These are phyloP conservation scores for Nakazawaea ernobii DNA, from an alignment of 805 yeast species.

Conservation along the genomic window DNA sequence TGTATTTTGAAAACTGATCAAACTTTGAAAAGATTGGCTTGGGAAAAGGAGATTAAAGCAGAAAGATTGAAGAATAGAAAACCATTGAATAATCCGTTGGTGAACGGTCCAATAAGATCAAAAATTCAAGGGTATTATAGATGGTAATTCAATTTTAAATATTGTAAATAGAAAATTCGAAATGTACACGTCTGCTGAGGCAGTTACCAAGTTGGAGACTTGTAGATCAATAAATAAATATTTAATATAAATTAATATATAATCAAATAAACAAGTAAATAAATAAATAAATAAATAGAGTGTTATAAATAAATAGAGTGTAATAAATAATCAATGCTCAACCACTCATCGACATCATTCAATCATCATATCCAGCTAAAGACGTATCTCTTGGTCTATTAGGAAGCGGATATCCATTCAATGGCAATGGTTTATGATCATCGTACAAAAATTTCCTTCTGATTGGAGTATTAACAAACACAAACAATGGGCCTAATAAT, in stretches of 20 bases:
- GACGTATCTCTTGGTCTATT: constrained; percentile 42
- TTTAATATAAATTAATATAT: background rate
- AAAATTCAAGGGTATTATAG: constrained; percentile 45
- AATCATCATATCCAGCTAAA: constrained; percentile 54
- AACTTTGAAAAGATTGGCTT: constrained; percentile 53
- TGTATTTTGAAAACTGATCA: constrained; percentile 66
- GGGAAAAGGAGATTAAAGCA: constrained; percentile 49
- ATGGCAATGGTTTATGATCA: constrained; percentile 64
- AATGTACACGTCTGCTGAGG: too few species aligned
- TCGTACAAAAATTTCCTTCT: constrained; percentile 64
- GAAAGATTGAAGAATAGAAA: constrained; percentile 30
- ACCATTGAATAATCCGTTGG: constrained; percentile 29
- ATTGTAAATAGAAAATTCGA: background rate
- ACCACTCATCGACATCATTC: background rate
- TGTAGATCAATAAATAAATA: background rate
- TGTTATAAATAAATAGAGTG: background rate
- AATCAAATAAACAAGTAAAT: constrained; percentile 11
- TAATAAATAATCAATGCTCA: background rate
- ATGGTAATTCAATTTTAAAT: constrained; percentile 32
- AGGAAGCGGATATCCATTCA: constrained; percentile 50
- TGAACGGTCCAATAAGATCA: constrained; percentile 42
- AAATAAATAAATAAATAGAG: constrained; percentile 4
- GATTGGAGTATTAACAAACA: constrained; percentile 54
- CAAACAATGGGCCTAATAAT: constrained; percentile 58
- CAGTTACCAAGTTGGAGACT: too few species aligned